Base-by-base conservation (phyloP, 2,329 filamentous ascomycete species). In the Knoxdaviesia capensis region DNA sequence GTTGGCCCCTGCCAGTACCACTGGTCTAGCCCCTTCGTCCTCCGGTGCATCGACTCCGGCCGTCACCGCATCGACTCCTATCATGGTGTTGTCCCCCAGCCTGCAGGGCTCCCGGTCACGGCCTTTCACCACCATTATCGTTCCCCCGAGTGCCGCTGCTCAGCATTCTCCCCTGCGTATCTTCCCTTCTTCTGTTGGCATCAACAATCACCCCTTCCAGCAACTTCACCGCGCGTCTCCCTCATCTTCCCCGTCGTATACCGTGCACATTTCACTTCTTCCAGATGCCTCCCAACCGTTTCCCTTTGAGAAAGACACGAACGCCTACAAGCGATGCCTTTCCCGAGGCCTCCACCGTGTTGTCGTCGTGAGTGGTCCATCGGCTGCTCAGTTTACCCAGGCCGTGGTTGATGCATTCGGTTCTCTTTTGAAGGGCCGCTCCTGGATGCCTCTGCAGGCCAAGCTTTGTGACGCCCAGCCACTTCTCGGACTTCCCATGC, bases 251-350 rank as follows among this genome's bases (percentile, higher is more conserved):
- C 39, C 6, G 33, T 55, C 61, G 5, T 76, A 71, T 71, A 74
- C 71, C 1, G 67, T 75, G 31, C 71, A 75, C 49, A 60, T 76
- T 34, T 75, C 71, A 3, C 61, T 76, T 8, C 59, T 76, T 34
- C 71, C 71, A 4, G 66, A 63, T 39, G 60, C 59, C 8, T 62
- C 62, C 33, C 64, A 69, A 43, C 66, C 69, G 5, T 73, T 74
- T 47, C 71, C 71, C 0, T 76, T 75, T 51, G 71, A 75, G 53
- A 71, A 71, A 50, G 69, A 74, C 48, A 74, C 71, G 9, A 67
- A 62, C 36, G 70, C 71, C 4, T 76, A 76, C 54, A 74, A 74
- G 50, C 62, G 71, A 37, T 74, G 70, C 38, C 59, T 75, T 5
- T 76, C 71, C 9, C 66, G 71, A 10, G 71, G 71, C 3, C 61